Percentiles rank a stretch among this genome's conserved stretches.
phyloP scores from a whole-genome alignment of 176 grass and related monocot species.

The Oryza brachyantha region DNA sequence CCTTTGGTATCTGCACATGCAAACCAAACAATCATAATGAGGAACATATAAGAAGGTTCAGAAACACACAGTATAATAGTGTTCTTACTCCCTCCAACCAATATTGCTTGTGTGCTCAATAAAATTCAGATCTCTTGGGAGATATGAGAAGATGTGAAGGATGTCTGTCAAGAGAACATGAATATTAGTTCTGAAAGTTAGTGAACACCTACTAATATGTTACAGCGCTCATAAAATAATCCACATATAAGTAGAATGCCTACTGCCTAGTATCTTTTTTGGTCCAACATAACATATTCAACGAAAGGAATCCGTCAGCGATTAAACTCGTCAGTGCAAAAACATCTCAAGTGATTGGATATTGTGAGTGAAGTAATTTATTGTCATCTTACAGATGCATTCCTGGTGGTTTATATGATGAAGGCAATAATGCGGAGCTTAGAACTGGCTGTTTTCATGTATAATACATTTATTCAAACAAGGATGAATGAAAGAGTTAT shows the following conservation, averaged over 20 bases:
- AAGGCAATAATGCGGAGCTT: background rate
- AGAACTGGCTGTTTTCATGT: background rate
- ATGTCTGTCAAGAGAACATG: constrained; percentile 59
- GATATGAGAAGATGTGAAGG: constrained; percentile 93
- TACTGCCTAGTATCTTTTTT: background rate
- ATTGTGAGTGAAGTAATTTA: background rate
- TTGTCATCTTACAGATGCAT: background rate
- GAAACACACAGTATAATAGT: constrained; percentile 12
- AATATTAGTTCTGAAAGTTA: background rate
- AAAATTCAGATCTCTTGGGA: constrained; percentile 89
- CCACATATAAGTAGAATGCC: background rate
- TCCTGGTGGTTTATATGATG: background rate
- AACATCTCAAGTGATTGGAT: background rate
- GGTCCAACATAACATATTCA: background rate
- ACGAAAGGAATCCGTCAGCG: background rate
- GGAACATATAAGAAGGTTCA: constrained; percentile 24
- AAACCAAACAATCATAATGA: constrained; percentile 33
- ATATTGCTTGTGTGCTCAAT: constrained; percentile 95
- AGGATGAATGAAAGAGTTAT: background rate
- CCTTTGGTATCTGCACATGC: constrained; percentile 73
- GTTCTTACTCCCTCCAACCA: constrained; percentile 94
- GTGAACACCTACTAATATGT: background rate
- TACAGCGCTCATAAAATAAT: background rate
- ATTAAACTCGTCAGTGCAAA: background rate
- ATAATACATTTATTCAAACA: background rate